Conservation (phyloP, 345 rosid genomes). For the Pugionium dolabratum region DNA sequence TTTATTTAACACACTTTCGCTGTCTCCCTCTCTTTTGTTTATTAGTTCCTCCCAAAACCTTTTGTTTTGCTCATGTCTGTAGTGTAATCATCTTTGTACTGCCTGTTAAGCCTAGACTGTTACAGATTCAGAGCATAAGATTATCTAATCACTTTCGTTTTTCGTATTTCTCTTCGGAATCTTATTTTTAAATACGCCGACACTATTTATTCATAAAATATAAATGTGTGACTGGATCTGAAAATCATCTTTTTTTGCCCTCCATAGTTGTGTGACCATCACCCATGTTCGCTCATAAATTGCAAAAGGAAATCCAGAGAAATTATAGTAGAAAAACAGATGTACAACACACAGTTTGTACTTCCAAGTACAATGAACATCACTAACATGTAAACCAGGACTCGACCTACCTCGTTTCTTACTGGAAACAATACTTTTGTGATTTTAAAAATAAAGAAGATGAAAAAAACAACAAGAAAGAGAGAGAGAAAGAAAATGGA, state of each 20-base stretch:
- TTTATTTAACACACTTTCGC: neutral
- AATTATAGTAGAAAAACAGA: neutral
- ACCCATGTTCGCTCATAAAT: conserved; percentile 28
- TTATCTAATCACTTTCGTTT: neutral
- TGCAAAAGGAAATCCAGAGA: conserved; percentile 4
- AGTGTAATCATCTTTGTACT: conserved; percentile 22
- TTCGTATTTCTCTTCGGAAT: neutral
- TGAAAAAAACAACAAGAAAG: neutral
- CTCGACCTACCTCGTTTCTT: conserved; percentile 29
- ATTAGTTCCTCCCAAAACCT: neutral
- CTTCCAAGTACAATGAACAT: conserved; percentile 35
- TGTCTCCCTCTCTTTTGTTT: neutral
- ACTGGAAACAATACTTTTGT: conserved; percentile 42
- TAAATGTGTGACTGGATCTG: conserved; percentile 21
- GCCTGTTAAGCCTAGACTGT: neutral
- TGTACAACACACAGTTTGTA: conserved; percentile 27
- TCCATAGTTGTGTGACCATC: conserved; percentile 28
- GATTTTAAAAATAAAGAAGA: conserved; percentile 17
- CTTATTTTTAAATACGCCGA: conserved; percentile 18
- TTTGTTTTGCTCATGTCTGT: conserved; percentile 5
- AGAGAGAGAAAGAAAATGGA: neutral
- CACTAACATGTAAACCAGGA: conserved; percentile 47
- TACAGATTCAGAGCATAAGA: conserved; percentile 20
- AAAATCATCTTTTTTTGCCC: conserved; percentile 17
- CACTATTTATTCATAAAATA: too few relatives aligned